Base-by-base conservation (phyloP, 495 filamentous ascomycete genomes). In the Penicillium antarcticum region DNA sequence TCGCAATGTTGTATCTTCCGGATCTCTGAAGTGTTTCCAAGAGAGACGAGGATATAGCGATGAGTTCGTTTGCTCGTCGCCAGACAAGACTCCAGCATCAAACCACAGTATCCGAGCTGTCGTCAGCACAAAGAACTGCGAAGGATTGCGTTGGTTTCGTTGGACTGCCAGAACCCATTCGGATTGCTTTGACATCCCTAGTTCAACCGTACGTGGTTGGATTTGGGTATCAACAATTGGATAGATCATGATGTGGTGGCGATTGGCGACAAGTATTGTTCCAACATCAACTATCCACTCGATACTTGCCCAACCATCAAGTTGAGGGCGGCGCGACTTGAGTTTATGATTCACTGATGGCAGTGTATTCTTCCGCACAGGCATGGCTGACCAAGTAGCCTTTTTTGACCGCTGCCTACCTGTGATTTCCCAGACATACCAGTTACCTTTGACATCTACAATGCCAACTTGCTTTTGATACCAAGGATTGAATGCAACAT, bases 401-500 rank as follows among this genome's bases (percentile, higher is more conserved):
- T 61, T 62, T 35, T 63, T 67, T 34, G 59, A 45, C 26, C 51
- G 65, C 36, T 74, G 67, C 1, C 64, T 56, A 17, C 76, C 73
- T 32, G 71, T 69, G 32, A 95, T 67, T 49, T 90, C 80, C 85
- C 86, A 95, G 4, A 95, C 63, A 56, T 71, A 84, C 92, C 92
- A 96, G 29, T 74, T 71, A 0, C 90, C 91, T 38, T 66, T 59
- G 35, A 81, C 77, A 60, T 95, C 91, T 18, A 95, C 74, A 18
- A 94, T 77, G 9, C 75, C 88, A 42, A 96, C 68, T 62, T 88
- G 86, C 11, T 76, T 75, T 52, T 78, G 70, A 57, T 83, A 79
- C 73, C 81, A 85, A n/a, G 88, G 87, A 56, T 88, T 91, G 61
- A 95, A 95, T 9, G 84, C 67, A 7, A 91, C 78, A 67, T 94